phyloP scores from a whole-genome alignment of 192 early-diverging fungal genomes.

The Backusella morwellensis region DNA sequence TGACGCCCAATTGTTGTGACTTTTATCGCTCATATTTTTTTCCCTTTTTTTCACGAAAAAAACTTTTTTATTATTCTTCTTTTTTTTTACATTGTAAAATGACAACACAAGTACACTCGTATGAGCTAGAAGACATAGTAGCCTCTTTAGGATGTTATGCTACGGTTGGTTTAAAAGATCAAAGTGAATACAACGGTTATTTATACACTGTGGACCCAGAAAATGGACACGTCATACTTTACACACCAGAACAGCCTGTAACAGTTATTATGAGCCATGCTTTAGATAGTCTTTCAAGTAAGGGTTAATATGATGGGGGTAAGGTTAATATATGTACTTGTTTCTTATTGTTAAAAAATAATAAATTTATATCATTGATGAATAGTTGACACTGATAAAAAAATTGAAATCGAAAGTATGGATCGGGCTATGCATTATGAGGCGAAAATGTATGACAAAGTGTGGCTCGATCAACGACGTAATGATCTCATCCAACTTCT shows the following conservation, averaged over 20 bases:
- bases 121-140: not conserved
- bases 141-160: not conserved
- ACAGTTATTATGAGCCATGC: not conserved
- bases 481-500: not conserved
- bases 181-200: not conserved
- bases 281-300: not conserved
- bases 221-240: not conserved
- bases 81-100: not conserved
- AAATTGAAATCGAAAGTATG: not conserved
- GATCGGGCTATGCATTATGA: not conserved
- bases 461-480: not conserved
- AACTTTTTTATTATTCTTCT: not conserved
- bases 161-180: not conserved
- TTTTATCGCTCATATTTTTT: not conserved
- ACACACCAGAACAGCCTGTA: not conserved
- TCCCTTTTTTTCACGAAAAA: not conserved
- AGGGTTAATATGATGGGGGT: not conserved
- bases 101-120: not conserved
- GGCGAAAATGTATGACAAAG: not conserved
- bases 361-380: not conserved
- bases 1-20: not conserved
- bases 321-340: not conserved
- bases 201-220: constrained; percentile 5
- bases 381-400: not conserved
- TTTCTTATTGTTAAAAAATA: not conserved